A percentile compares a stretch with the other conserved stretches of the same genome.
phyloP scores from a whole-genome alignment of 2,329 filamentous ascomycete genomes.

The Onygenales sp. region DNA sequence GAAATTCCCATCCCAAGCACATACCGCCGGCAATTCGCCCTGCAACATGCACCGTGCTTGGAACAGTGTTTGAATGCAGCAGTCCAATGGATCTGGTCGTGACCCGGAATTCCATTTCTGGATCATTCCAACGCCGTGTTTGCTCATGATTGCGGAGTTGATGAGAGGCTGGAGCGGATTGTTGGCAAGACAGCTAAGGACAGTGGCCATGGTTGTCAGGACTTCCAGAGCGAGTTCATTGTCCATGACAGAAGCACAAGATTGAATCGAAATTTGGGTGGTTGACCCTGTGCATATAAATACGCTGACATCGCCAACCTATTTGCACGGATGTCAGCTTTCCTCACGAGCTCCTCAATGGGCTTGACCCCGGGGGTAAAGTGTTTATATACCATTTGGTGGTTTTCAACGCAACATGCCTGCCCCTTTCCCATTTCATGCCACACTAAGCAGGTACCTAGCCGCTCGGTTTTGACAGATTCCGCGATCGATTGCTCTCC shows the following conservation, averaged over 20 bases:
- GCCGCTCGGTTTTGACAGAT: too few relatives aligned
- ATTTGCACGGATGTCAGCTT: too few relatives aligned
- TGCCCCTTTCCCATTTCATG: too few relatives aligned
- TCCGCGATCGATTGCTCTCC: too few relatives aligned
- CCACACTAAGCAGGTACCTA: too few relatives aligned
- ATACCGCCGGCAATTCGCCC: slow-evolving; percentile 7
- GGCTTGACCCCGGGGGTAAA: too few relatives aligned
- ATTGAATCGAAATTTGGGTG: not conserved
- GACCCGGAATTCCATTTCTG: not conserved
- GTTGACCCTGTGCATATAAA: too few relatives aligned
- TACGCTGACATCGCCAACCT: too few relatives aligned
- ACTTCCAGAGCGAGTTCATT: not conserved
- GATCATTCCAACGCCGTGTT: not conserved
- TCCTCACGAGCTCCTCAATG: too few relatives aligned
- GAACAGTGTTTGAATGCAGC: not conserved
- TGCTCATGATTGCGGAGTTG: not conserved
- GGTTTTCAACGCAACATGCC: too few relatives aligned
- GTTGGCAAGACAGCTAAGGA: not conserved
- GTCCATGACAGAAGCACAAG: not conserved
- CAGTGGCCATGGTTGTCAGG: not conserved
- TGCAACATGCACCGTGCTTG: not conserved
- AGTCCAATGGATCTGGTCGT: not conserved
- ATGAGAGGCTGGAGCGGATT: not conserved
- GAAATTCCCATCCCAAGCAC: slow-evolving; percentile 11
- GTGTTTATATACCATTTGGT: too few relatives aligned